Evolutionary conservation across 306 rosid species (phyloP).

Genomic region (Lupinus albus): DNA sequence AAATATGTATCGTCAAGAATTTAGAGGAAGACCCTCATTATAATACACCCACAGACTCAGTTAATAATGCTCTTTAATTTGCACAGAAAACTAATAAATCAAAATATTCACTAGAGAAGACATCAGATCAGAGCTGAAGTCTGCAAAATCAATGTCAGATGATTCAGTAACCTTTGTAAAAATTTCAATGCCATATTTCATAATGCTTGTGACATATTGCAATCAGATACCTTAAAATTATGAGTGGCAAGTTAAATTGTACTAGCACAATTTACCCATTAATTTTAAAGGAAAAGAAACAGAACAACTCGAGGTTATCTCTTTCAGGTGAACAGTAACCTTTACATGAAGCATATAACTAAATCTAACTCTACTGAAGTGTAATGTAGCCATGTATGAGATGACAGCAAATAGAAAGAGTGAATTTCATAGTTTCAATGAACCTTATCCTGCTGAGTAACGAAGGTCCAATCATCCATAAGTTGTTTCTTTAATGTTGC

Average conservation of each 20-base stretch:
- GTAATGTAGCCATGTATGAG: constrained; percentile 25
- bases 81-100: constrained; percentile 18
- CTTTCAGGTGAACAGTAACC: constrained; percentile 13
- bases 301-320: background rate
- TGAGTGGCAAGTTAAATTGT: background rate
- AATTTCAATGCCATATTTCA: constrained; percentile 10
- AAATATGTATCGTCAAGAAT: constrained; percentile 3
- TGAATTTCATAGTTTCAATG: constrained; percentile 27
- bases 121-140: constrained; percentile 16
- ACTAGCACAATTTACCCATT: constrained; percentile 1
- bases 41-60: constrained; percentile 13
- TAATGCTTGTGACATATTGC: constrained; percentile 12
- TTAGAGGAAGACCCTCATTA: constrained; percentile 4
- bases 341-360: constrained; percentile 3
- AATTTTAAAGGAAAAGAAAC: constrained; percentile 34
- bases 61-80: constrained; percentile 14
- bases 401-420: constrained; percentile 21
- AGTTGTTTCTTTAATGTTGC: constrained; percentile 88
- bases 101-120: constrained; percentile 18
- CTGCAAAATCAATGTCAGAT: constrained; percentile 12
- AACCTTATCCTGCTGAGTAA: constrained; percentile 92
- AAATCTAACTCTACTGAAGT: constrained; percentile 23
- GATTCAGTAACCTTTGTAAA: background rate
- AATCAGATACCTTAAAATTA: constrained; percentile 19
- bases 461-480: constrained; percentile 91